Evolutionary conservation across 2,329 filamentous ascomycete species (phyloP).

Genomic region (Paramyrothecium sp.): DNA sequence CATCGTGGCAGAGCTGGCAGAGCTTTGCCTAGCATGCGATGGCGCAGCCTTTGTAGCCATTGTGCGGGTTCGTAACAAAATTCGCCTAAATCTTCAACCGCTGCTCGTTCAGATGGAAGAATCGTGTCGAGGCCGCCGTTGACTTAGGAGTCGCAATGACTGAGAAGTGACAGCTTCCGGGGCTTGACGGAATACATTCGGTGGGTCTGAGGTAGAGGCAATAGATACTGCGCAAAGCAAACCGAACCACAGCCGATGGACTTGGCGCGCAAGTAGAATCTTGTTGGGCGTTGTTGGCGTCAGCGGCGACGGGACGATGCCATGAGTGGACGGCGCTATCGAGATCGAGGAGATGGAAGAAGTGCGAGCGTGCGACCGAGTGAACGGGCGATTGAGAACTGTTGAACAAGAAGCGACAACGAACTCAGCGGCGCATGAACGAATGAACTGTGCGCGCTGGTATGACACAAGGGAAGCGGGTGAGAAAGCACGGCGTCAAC

Average conservation of each 20-base stretch:
- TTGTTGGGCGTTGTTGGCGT: neutral
- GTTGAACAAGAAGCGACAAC: neutral
- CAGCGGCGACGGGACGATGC: neutral
- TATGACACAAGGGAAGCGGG: too few relatives aligned
- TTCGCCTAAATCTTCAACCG: too few relatives aligned
- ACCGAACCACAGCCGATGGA: too few relatives aligned
- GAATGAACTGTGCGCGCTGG: too few relatives aligned
- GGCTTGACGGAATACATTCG: neutral
- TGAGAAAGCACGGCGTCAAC: neutral
- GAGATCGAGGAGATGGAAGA: neutral
- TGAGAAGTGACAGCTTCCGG: neutral
- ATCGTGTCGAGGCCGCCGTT: neutral
- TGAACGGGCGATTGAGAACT: neutral
- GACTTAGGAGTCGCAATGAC: neutral
- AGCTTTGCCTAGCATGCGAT: conserved; percentile 24
- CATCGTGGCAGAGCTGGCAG: conserved; percentile 21
- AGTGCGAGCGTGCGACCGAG: neutral
- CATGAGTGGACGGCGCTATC: too few relatives aligned
- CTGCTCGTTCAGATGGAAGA: too few relatives aligned
- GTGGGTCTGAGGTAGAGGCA: neutral
- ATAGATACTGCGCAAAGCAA: neutral
- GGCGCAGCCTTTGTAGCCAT: conserved; percentile 29
- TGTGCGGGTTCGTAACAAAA: conserved; percentile 1
- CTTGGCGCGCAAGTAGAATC: too few relatives aligned
- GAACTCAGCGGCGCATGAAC: neutral